Evolutionary conservation across 805 yeast species (phyloP).

Genomic region (Teunomyces cretensis): DNA sequence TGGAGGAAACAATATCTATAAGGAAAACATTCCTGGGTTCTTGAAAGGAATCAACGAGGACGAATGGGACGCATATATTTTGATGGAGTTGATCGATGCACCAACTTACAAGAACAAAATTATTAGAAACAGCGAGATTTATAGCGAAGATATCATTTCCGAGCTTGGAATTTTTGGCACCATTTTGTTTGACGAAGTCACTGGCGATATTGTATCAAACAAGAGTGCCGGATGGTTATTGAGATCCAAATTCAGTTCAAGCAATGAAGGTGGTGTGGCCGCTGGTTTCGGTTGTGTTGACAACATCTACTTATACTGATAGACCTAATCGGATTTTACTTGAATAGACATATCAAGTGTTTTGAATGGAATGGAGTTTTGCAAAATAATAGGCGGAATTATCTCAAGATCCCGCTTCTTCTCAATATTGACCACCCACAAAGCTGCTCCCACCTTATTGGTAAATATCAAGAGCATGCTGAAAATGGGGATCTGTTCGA

Average conservation of each 20-base stretch:
- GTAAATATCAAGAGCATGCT: constrained; percentile 57
- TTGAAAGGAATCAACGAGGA: constrained; percentile 56
- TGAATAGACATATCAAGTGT: not conserved
- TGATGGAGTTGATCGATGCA: constrained; percentile 92
- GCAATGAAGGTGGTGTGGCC: constrained; percentile 98
- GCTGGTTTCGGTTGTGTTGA: constrained; percentile 99
- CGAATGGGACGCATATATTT: constrained; percentile 87
- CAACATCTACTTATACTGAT: constrained; percentile 58
- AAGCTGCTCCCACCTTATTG: constrained; percentile 60
- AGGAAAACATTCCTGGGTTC: constrained; percentile 78
- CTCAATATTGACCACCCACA: constrained; percentile 53
- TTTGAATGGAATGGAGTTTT: not conserved
- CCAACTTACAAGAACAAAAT: constrained; percentile 68
- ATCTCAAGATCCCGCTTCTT: constrained; percentile 7
- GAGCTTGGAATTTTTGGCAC: constrained; percentile 93
- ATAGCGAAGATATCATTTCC: constrained; percentile 74
- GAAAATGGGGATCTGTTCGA: constrained; percentile 56
- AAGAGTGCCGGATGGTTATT: constrained; percentile 79
- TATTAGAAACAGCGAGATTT: constrained; percentile 61
- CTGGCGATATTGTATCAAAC: constrained; percentile 59
- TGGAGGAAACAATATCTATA: constrained; percentile 94
- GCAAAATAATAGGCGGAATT: not conserved
- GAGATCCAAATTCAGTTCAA: constrained; percentile 81
- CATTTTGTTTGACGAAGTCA: constrained; percentile 64
- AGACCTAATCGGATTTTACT: constrained; percentile 17